Base-by-base conservation (phyloP, 1,284 basidiomycete genomes). In the Pholiota adiposa region DNA sequence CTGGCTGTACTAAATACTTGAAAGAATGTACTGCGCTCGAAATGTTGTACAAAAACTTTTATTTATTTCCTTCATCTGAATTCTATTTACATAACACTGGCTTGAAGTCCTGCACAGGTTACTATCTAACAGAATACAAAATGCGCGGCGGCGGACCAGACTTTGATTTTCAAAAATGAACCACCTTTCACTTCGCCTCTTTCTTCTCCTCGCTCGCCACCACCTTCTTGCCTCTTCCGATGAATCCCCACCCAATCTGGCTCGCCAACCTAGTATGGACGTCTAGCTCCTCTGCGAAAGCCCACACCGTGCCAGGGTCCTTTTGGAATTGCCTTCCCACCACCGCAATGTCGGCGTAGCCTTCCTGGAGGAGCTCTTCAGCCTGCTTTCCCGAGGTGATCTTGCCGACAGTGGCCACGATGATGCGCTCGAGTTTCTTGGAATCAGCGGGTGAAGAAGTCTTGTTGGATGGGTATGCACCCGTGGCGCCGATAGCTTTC, bases 361-460 rank as follows among this genome's bases (percentile, higher is more conserved):
- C 82, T 6, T 77, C 71, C 62, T 88, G 79, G 19, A 93, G 71
- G 33, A 89, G 78, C n/a, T 78, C 74, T 68, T 92, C 83, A 1
- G 88, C 86, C 41, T 86, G 76, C 14, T 75, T 67, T 3, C 85
- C 83, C 21, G 56, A 49, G 8, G 58, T 59, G 34, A 70, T 58
- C 2, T 51, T 59, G 16, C 89, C 89, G 23, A 92, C 88, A 8
- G 84, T 72, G 12, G 81, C 80, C 46, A 87, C 78, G 2, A 90
- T 69, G 2, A 82, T 23, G 21, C 61, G 54, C 31, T 40, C 40
- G 4, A 54, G 54, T 19, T 44, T 23, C 21, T 38, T 36, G 21
- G 12, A n/a, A n/a, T n/a, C n/a, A n/a, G n/a, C n/a, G n/a, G n/a
- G n/a, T n/a, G 36, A 18, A n/a, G 50, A 50, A 9, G 27, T 8